These are phyloP conservation scores for Leucogyrophana mollusca DNA, from an alignment of 768 basidiomycete genomes.

Conservation along the genomic window DNA sequence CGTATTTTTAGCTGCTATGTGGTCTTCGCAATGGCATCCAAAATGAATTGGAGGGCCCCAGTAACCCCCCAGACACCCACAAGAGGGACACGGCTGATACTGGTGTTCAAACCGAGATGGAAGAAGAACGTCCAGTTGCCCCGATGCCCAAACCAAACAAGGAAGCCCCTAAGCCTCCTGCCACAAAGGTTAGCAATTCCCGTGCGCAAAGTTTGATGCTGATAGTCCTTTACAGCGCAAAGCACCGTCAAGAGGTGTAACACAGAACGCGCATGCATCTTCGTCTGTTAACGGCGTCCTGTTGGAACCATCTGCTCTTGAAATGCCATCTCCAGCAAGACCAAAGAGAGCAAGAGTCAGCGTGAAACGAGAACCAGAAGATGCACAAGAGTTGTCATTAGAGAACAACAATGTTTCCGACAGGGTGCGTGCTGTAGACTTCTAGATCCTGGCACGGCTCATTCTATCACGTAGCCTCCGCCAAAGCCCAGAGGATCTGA, in stretches of 20 bases:
- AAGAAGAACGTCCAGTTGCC: slow-evolving; percentile 10
- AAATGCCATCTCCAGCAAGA: slow-evolving; percentile 22
- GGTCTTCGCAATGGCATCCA: slow-evolving; percentile 29
- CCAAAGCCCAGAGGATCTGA: slow-evolving; percentile 9
- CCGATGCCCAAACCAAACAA: slow-evolving; percentile 13
- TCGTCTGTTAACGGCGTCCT: slow-evolving; percentile 7
- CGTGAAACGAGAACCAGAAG: slow-evolving; percentile 26
- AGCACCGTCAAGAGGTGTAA: slow-evolving; percentile 18
- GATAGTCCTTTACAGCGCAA: slow-evolving; percentile 25
- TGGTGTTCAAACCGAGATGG: slow-evolving; percentile 27
- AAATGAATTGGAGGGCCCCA: slow-evolving; percentile 7
- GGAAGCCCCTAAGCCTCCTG: slow-evolving; percentile 16
- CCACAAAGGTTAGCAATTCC: slow-evolving; percentile 18
- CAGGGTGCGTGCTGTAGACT: slow-evolving; percentile 14
- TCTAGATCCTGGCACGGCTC: background rate
- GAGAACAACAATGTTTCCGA: slow-evolving; percentile 1
- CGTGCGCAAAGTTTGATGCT: background rate
- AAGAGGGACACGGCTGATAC: slow-evolving; percentile 18
- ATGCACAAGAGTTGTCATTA: slow-evolving; percentile 13
- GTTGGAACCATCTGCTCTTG: slow-evolving; percentile 14
- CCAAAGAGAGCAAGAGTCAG: slow-evolving; percentile 28
- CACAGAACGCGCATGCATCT: slow-evolving; percentile 15
- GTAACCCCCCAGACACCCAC: background rate
- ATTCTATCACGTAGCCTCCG: slow-evolving; percentile 6
- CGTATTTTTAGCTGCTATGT: slow-evolving; percentile 36